Evolutionary conservation across 352 stramenopile species (phyloP).

Genomic region (Globisporangium barbulae): DNA sequence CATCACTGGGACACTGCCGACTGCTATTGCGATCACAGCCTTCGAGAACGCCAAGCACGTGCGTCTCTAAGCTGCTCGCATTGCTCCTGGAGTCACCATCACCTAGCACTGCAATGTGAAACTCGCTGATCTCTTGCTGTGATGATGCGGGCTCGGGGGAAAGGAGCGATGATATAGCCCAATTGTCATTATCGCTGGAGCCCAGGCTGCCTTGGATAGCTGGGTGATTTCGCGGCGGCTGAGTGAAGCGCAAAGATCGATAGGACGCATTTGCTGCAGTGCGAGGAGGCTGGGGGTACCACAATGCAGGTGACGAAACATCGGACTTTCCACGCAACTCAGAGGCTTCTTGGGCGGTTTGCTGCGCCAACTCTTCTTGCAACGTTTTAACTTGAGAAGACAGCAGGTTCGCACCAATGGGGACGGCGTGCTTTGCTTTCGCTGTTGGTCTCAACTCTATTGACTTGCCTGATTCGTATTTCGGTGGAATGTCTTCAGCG

Average conservation of each 20-base stretch:
- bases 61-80: conserved; percentile 31
- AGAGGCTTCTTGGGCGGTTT: neutral
- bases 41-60: conserved; percentile 21
- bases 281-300: conserved; percentile 17
- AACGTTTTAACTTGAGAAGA: conserved; percentile 40
- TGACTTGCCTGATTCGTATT: neutral
- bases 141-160: neutral
- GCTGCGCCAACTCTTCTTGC: conserved; percentile 24
- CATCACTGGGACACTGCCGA: conserved; percentile 1
- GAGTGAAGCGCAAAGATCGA: conserved; percentile 2
- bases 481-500: neutral
- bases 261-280: conserved; percentile 5
- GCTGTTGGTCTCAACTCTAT: neutral
- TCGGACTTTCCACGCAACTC: neutral
- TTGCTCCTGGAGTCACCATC: conserved; percentile 8
- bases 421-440: neutral
- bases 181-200: neutral
- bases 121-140: neutral
- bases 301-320: neutral
- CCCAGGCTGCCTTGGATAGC: neutral
- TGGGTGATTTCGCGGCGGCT: neutral
- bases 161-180: neutral
- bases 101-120: neutral
- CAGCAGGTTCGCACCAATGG: conserved; percentile 30
- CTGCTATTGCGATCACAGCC: neutral